Evolutionary conservation across 2,329 filamentous ascomycete genomes (phyloP).

Genomic region (Scedosporium boydii): DNA sequence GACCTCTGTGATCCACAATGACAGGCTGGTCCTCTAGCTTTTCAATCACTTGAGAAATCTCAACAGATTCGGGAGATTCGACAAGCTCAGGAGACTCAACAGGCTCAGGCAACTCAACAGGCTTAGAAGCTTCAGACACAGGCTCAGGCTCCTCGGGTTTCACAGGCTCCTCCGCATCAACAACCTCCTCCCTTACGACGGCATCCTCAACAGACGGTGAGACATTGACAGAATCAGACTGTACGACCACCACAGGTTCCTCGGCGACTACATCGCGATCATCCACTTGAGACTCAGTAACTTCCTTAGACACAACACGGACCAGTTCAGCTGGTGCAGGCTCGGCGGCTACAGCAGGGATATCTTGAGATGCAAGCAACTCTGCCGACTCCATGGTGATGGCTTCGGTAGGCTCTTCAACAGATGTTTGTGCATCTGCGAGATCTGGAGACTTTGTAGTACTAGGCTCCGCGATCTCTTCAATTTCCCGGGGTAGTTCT

Average conservation of each 20-base stretch:
- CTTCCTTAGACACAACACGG: not conserved
- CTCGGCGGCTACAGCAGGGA: not conserved
- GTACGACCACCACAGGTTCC: not conserved
- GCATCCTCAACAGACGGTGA: slow-evolving; percentile 4
- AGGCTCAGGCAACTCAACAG: not conserved
- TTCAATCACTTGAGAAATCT: not conserved
- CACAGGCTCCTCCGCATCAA: slow-evolving; percentile 3
- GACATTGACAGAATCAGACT: not conserved
- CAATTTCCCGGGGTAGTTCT: not conserved
- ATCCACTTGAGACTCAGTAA: not conserved
- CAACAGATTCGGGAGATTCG: not conserved
- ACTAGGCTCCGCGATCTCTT: not conserved
- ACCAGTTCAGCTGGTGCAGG: not conserved
- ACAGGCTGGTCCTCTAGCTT: not conserved
- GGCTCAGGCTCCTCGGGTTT: not conserved
- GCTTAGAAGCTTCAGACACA: not conserved
- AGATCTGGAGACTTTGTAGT: not conserved
- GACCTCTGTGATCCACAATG: not conserved
- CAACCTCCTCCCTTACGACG: slow-evolving; percentile 6
- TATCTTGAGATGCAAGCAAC: not conserved
- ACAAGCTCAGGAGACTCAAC: not conserved
- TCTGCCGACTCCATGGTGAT: not conserved
- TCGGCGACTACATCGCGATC: not conserved
- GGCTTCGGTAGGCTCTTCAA: not conserved
- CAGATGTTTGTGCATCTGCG: not conserved